Evolutionary conservation across 2,329 filamentous ascomycete species (phyloP).

Genomic region (Dactylonectria estremocensis): DNA sequence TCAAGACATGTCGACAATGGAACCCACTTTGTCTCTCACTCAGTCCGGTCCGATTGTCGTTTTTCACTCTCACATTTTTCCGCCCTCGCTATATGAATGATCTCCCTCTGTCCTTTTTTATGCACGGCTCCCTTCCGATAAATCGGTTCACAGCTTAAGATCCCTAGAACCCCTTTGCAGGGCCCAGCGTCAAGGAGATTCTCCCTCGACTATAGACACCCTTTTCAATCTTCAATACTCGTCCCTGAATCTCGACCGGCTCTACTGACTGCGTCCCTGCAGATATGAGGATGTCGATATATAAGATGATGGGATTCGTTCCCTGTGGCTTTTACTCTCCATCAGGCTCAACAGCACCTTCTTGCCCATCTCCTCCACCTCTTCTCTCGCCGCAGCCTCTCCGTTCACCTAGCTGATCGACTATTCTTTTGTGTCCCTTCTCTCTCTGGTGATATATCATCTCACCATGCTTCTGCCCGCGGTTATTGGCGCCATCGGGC

Average conservation of each 20-base stretch:
- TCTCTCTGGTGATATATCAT: constrained; percentile 4
- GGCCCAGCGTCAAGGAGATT: constrained; percentile 22
- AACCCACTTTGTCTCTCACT: constrained; percentile 7
- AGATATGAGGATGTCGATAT: constrained; percentile 40
- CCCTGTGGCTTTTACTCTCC: constrained; percentile 29
- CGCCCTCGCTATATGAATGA: constrained; percentile 12
- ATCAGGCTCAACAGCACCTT: constrained; percentile 42
- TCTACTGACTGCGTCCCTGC: constrained; percentile 35
- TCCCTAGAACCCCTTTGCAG: constrained; percentile 5
- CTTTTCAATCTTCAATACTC: constrained; percentile 38
- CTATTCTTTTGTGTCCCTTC: not conserved
- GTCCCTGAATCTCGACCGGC: constrained; percentile 34
- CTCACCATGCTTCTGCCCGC: constrained; percentile 45
- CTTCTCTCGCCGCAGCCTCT: constrained; percentile 29
- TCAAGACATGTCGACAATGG: constrained; percentile 10
- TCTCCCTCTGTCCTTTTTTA: not conserved
- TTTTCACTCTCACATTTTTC: not conserved
- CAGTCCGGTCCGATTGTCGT: constrained; percentile 1
- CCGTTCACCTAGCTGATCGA: constrained; percentile 30
- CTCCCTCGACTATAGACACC: constrained; percentile 38
- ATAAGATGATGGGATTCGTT: constrained; percentile 38
- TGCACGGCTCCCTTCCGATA: constrained; percentile 29
- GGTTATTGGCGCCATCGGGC: constrained; percentile 46
- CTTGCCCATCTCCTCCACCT: constrained; percentile 20
- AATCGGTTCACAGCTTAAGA: not conserved